Evolutionary conservation across 306 rosid species (phyloP), one percentile per base, ranked within the genome.

Genomic region (Crotalaria pallida): DNA sequence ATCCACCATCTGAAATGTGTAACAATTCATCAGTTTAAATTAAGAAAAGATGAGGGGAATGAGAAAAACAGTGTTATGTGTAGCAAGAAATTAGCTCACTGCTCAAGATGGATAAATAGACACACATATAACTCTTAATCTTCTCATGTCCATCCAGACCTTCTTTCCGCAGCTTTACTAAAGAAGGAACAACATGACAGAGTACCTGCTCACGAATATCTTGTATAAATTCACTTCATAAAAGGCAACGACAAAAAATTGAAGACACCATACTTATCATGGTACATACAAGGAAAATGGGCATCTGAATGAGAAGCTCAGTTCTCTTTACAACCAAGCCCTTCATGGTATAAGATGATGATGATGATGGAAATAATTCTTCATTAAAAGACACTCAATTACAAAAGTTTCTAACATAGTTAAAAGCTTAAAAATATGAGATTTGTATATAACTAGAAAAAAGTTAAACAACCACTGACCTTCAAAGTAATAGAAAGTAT

Each of bases 81-180:
- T 43, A 73, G 75, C 72, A 67, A 84, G 74, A 81, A 66, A 74
- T 82, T 72, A 73, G 78, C 87, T 81, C 89, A 78, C 80, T 75
- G 85, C 83, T 81, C 68, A 76, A 87, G 75, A 87, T 73, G 82
- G 80, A 82, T 80, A 86, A 85, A 77, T 79, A 88, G 82, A 87
- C 99, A 87, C 86, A 94, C 99, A 94, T 94, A 77, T 94, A 94
- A 87, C 96, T 89, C 85, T 94, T 94, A 72, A 94, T 94, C 91
- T 94, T 94, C 85, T 94, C 96, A 6, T 94, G 85, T 47, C 95
- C 99, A 86, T 88, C 97, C 82, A 94, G 80, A 82, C 99, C 99
- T 87, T 94, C 99, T 77, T 94, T 94, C 65, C 99, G 92, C 81
- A 94, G 82, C 96, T 94, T 94, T 67, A 91, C 95, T 43, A 94